Evolutionary conservation across 495 filamentous ascomycete species (phyloP), one percentile per base, ranked within the genome.

Genomic region (Aspergillus hancockii): DNA sequence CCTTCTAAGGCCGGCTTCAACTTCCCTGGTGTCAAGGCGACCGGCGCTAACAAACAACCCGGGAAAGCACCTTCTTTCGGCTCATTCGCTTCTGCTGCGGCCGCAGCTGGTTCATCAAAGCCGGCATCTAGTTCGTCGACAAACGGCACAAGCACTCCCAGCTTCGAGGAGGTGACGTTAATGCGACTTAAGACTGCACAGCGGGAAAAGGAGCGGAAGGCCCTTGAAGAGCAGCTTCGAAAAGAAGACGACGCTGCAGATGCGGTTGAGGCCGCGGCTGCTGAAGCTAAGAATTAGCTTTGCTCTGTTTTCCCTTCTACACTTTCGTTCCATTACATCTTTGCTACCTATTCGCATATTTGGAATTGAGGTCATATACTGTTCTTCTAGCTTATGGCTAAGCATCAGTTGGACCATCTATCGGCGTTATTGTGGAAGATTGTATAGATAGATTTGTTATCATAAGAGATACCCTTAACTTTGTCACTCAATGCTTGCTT

Each of bases 171-270:
- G 38, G 61, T 81, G 57, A 86, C 81, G 1, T 68, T 87, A 67
- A 88, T 87, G 68, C 73, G 83, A 32, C 60, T 88, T 53, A 86
- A 84, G 63, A 84, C 81, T 55, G 83, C 83, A 0, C 78, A 80
- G 61, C 68, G 74, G 12, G 83, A 88, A 63, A 85, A 84, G 65
- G 78, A 79, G 60, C 71, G 76, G 40, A 77, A 71, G 38, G 73
- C 81, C 16, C 64, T 85, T 16, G 83, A 84, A 58, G 84, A 84
- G 43, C 72, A 85, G 62, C 74, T 87, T 36, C 61, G 74, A 21
- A 64, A 68, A 56, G 75, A 84, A 69, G 85, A 85, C 46, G 76
- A 74, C 55, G 74, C 73, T 23, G 79, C 75, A 7, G 77, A 79
- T 68, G 80, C 79, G 16, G 76, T 71, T 43, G 77, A 75, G 55